Evolutionary conservation across 768 basidiomycete species (phyloP).

Genomic region (Suillus placidus): DNA sequence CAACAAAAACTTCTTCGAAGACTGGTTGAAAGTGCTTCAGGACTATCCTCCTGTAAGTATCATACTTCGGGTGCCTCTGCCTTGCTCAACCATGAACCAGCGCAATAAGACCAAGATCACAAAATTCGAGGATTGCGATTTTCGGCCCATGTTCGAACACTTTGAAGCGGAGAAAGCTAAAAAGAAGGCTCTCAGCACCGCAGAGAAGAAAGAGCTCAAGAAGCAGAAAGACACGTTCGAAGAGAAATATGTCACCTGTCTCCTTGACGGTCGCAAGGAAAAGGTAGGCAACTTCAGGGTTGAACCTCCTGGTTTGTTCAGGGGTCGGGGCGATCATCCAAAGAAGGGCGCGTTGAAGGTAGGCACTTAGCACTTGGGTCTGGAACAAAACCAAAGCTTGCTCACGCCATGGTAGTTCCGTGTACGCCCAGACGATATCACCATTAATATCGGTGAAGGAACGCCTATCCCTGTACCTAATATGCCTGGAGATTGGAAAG

Average conservation of each 20-base stretch:
- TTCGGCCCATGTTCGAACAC: constrained; percentile 91
- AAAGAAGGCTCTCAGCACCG: constrained; percentile 82
- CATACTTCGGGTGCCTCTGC: constrained; percentile 8
- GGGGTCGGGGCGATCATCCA: constrained; percentile 98
- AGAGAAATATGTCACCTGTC: constrained; percentile 79
- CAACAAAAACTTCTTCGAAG: constrained; percentile 94
- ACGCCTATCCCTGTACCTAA: constrained; percentile 83
- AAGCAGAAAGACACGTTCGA: constrained; percentile 83
- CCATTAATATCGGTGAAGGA: constrained; percentile 86
- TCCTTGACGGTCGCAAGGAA: constrained; percentile 96
- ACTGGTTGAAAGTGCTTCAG: constrained; percentile 79
- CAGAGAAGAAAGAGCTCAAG: constrained; percentile 92
- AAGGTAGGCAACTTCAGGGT: constrained; percentile 98
- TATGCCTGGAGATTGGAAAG: constrained; percentile 90
- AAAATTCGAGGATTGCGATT: constrained; percentile 83
- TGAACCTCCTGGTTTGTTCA: constrained; percentile 97
- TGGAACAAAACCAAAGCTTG: constrained; percentile 8
- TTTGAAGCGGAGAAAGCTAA: constrained; percentile 91
- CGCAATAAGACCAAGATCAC: constrained; percentile 74
- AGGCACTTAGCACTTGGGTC: constrained; percentile 20
- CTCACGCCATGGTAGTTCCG: constrained; percentile 57
- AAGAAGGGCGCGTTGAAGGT: constrained; percentile 97
- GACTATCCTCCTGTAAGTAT: constrained; percentile 79
- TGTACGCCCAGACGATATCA: constrained; percentile 93
- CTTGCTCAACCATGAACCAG: constrained; percentile 39